Conservation (phyloP, 2,329 filamentous ascomycete genomes). For the Hypoxylon sp. region DNA sequence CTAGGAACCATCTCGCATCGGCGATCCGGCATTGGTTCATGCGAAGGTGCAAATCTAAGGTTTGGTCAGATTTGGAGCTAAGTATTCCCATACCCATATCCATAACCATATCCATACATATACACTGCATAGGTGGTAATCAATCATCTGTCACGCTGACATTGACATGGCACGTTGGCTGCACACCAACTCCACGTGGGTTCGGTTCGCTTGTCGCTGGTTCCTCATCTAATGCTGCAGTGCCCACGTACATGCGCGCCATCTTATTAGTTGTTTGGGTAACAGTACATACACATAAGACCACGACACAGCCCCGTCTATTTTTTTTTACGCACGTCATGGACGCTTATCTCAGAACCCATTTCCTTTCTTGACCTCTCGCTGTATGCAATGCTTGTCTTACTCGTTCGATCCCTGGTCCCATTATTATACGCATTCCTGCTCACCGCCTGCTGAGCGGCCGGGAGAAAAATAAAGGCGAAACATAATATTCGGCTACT, state of each 20-base stretch:
- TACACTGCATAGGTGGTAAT: background rate
- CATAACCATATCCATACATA: background rate
- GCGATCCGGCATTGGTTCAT: conserved; percentile 37
- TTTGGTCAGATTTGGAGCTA: conserved; percentile 35
- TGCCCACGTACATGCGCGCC: conserved; percentile 14
- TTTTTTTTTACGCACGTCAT: conserved; percentile 35
- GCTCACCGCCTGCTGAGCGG: conserved; percentile 40
- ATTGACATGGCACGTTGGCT: background rate
- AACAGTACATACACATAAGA: conserved; percentile 30
- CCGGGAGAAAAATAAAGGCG: conserved; percentile 35
- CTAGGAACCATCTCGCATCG: conserved; percentile 40
- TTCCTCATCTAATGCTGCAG: conserved; percentile 21
- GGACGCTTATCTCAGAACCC: conserved; percentile 42
- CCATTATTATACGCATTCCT: conserved; percentile 23
- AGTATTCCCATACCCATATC: conserved; percentile 27
- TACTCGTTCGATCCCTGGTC: conserved; percentile 40
- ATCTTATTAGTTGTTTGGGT: conserved; percentile 25
- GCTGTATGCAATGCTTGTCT: conserved; percentile 40
- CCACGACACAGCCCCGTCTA: conserved; percentile 16
- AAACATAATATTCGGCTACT: conserved; percentile 26
- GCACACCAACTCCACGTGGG: conserved; percentile 38
- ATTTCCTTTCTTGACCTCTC: conserved; percentile 40
- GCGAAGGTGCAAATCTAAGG: conserved; percentile 33
- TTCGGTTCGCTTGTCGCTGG: conserved; percentile 27
- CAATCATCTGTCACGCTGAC: conserved; percentile 32